Evolutionary conservation across 2,329 filamentous ascomycete species (phyloP).

Genomic region (Knufia petricola): DNA sequence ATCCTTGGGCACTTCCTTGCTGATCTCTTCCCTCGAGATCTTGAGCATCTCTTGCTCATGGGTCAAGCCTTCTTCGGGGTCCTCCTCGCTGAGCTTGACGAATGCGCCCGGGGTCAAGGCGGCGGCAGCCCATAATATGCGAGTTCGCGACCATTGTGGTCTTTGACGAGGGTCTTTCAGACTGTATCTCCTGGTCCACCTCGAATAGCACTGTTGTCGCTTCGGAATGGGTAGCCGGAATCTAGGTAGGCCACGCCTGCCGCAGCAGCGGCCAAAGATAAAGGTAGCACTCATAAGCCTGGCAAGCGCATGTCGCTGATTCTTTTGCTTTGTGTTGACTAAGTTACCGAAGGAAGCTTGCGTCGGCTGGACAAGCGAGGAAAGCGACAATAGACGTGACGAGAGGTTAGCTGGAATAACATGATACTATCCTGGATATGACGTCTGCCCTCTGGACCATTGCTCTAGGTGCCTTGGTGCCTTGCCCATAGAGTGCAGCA

Average conservation of each 20-base stretch:
- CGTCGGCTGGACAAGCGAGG: too few species aligned
- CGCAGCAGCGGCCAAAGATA: constrained; percentile 41
- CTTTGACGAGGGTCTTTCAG: constrained; percentile 23
- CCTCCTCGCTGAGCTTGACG: constrained; percentile 47
- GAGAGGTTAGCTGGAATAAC: too few species aligned
- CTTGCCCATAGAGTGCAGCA: too few species aligned
- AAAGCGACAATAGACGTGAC: too few species aligned
- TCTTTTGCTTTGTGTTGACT: too few species aligned
- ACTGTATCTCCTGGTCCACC: constrained; percentile 20
- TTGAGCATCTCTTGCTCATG: constrained; percentile 80
- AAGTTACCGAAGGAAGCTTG: too few species aligned
- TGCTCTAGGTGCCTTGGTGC: too few species aligned
- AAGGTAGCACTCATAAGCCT: constrained; percentile 40
- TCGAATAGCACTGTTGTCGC: constrained; percentile 18
- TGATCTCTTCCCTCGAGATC: constrained; percentile 66
- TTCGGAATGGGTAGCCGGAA: constrained; percentile 24
- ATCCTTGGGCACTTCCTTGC: constrained; percentile 55
- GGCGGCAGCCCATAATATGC: constrained; percentile 34
- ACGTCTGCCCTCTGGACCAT: too few species aligned
- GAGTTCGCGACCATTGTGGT: constrained; percentile 16
- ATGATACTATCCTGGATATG: too few species aligned
- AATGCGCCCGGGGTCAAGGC: constrained; percentile 49
- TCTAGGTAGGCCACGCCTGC: constrained; percentile 29
- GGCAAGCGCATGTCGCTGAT: background rate
- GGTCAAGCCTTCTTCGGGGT: constrained; percentile 48